A percentile compares a stretch with the other conserved stretches of the same genome.
phyloP scores from a whole-genome alignment of 768 basidiomycete species.

The Coprinopsis sp. region DNA sequence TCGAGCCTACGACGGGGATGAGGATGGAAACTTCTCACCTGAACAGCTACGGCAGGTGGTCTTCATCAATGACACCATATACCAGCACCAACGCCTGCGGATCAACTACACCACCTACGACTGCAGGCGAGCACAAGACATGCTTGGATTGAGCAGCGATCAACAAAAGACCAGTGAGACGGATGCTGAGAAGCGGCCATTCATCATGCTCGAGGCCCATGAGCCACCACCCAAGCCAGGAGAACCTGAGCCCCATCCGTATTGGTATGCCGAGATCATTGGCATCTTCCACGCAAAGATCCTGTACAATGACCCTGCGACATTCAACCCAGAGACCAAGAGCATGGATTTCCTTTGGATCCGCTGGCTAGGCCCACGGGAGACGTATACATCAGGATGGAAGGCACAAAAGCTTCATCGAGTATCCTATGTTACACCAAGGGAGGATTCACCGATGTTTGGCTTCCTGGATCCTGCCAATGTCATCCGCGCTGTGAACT shows the following conservation, averaged over 20 bases:
- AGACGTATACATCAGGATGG: conserved; percentile 6
- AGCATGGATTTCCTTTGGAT: conserved; percentile 23
- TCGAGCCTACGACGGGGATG: no score
- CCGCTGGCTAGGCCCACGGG: conserved; percentile 18
- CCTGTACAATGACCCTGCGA: background rate
- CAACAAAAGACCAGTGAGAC: conserved; percentile 31
- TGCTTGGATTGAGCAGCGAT: conserved; percentile 30
- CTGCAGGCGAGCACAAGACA: conserved; percentile 35
- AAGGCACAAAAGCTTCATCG: conserved; percentile 10
- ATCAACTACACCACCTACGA: conserved; percentile 31
- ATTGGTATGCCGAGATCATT: conserved; percentile 30
- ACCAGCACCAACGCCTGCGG: conserved; percentile 13
- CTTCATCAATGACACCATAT: conserved; percentile 14
- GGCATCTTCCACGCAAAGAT: conserved; percentile 12
- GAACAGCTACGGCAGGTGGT: no score
- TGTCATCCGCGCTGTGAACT: conserved; percentile 35
- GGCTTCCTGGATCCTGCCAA: conserved; percentile 42
- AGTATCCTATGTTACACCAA: conserved; percentile 30
- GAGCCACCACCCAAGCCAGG: no score
- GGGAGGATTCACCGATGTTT: conserved; percentile 27
- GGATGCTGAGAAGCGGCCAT: conserved; percentile 11
- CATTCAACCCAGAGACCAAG: background rate
- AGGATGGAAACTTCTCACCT: no score
- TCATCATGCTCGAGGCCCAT: no score
- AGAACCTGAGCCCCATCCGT: conserved; percentile 24